Base-by-base conservation (phyloP, 352 stramenopile species). In the Globisporangium yorkense region DNA sequence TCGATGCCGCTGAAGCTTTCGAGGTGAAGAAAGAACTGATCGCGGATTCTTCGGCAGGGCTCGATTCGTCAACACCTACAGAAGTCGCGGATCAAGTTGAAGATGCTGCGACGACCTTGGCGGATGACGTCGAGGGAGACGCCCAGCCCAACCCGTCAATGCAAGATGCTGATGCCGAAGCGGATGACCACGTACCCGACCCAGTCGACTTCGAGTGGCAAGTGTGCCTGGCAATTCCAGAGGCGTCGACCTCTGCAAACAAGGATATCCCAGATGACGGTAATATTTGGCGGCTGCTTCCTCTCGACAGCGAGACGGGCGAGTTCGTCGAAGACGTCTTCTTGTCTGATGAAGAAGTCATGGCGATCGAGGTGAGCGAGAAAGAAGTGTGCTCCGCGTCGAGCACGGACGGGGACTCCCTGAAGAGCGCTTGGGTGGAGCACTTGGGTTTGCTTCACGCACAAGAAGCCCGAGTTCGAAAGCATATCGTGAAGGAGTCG, bases 311-410 rank as follows among this genome's bases (percentile, higher is more conserved):
- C 45, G 59, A 77, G 16, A 61, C 56, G 10, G 68, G 75, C 6
- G 71, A 88, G 56, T 89, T 87, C 57, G 52, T 85, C 5, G 56
- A 78, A n/a, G 67, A 83, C 50, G 53, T 86, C 3, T 75, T 74
- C 37, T 53, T 89, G 45, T 84, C 67, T 5, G 69, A 87, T 6
- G 65, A 86, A 18, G 70, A 89, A 62, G 65, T 92, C 16, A 55
- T 49, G 31, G 66, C 73, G n/a, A 81, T 92, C 51, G 77, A 89
- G 61, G 62, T 92, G 8, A 75, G 70, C 5, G 79, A 89, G 52
- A 68, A 79, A 21, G 77, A 89, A 51, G 77, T 89, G 15, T 92
- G 82, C 40, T 72, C 62, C 0, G 45, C 51, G 2, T 72, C 65
- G 24, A 65, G 54, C 48, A 37, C 51, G 51, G 56, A 60, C n/a